Evolutionary conservation across 352 stramenopile genomes (phyloP).

Genomic region (Aphanomyces invadans): DNA sequence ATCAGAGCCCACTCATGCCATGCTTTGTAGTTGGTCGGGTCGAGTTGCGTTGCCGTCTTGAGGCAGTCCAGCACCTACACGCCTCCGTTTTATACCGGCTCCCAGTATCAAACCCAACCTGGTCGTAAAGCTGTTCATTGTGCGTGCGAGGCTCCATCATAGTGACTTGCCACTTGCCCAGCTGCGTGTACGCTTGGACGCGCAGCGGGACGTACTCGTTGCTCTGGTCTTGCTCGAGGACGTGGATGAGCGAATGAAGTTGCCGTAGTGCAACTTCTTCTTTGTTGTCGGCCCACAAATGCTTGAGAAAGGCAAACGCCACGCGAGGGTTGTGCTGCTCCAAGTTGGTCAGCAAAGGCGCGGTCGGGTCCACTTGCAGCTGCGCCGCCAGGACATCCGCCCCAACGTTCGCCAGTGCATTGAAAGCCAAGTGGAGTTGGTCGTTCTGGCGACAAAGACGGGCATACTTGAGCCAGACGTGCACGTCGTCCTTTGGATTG

Average conservation of each 20-base stretch:
- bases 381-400: conserved; percentile 72
- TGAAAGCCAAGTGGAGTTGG: conserved; percentile 79
- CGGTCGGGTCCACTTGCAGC: conserved; percentile 57
- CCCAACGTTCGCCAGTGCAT: conserved; percentile 70
- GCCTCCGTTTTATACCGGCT: too few relatives aligned
- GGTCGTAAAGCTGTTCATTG: conserved; percentile 55
- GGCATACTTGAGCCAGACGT: conserved; percentile 93
- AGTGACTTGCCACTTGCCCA: conserved; percentile 81
- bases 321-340: conserved; percentile 73
- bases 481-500: conserved; percentile 81
- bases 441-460: conserved; percentile 87
- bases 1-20: conserved; percentile 99
- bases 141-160: conserved; percentile 66
- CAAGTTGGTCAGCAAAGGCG: conserved; percentile 44
- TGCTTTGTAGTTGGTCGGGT: conserved; percentile 92
- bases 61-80: conserved; percentile 57
- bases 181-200: conserved; percentile 81
- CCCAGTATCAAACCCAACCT: conserved; percentile 32
- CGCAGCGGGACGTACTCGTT: conserved; percentile 67
- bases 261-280: conserved; percentile 77
- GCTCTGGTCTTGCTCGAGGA: conserved; percentile 59
- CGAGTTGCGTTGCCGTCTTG: conserved; percentile 67
- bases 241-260: conserved; percentile 79
- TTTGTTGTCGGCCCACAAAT: conserved; percentile 74
- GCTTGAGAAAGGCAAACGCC: conserved; percentile 70